These are phyloP conservation scores for Celoporthe dispersa DNA, from an alignment of 2,329 filamentous ascomycete species.

Conservation along the genomic window DNA sequence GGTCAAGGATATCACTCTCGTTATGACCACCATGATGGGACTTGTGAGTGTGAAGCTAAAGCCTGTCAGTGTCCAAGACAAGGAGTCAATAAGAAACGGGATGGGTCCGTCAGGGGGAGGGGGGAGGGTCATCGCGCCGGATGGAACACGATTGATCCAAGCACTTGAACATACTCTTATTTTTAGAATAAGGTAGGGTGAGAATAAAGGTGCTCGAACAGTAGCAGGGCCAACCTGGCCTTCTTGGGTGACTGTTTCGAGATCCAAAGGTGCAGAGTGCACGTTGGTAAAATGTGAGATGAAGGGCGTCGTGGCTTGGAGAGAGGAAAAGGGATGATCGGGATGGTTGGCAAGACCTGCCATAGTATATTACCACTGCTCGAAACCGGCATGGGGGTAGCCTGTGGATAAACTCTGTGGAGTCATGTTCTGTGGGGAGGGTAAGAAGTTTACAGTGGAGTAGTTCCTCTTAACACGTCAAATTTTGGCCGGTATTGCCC, in stretches of 20 bases:
- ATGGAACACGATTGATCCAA: neutral
- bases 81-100: neutral
- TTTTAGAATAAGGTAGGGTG: neutral
- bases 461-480: neutral
- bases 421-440: neutral
- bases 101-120: too few species aligned
- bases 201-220: neutral
- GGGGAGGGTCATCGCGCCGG: too few species aligned
- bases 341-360: neutral
- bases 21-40: conserved; percentile 35
- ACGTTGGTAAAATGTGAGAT: neutral
- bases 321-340: neutral
- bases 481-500: neutral
- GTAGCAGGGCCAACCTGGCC: neutral
- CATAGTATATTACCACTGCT: neutral
- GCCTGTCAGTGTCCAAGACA: neutral
- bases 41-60: too few species aligned
- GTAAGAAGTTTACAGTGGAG: too few species aligned
- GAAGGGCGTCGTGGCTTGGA: neutral
- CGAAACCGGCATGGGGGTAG: neutral
- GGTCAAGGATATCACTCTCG: conserved; percentile 58
- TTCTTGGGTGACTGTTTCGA: neutral
- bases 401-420: neutral
- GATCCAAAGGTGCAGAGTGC: neutral
- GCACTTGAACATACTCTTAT: neutral